phyloP scores from a whole-genome alignment of 78 protist genomes.

The Polysphondylium violaceum region DNA sequence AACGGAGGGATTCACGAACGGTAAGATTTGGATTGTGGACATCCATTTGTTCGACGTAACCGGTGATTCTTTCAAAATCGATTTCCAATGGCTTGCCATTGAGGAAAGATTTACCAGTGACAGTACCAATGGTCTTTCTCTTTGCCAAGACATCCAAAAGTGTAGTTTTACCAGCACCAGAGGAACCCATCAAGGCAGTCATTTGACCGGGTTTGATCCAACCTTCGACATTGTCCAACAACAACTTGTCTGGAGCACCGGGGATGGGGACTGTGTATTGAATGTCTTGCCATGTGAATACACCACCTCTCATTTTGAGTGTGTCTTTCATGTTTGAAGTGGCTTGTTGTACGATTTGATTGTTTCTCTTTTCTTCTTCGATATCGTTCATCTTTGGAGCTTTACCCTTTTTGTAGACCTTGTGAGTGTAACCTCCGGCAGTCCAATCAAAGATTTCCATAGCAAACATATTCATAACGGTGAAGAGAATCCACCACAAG shows the following conservation, averaged over 20 bases:
- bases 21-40: constrained; percentile 69
- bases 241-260: neutral
- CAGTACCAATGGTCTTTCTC: constrained; percentile 83
- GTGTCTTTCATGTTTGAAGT: constrained; percentile 37
- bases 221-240: constrained; percentile 41
- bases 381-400: constrained; percentile 75
- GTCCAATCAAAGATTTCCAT: constrained; percentile 70
- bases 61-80: constrained; percentile 75
- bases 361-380: constrained; percentile 34
- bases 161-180: constrained; percentile 92
- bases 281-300: constrained; percentile 57
- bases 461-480: constrained; percentile 39
- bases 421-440: constrained; percentile 73
- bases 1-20: constrained; percentile 66
- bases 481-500: constrained; percentile 42
- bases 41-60: constrained; percentile 83
- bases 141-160: constrained; percentile 89
- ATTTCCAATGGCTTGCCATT: constrained; percentile 84
- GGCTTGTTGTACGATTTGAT: constrained; percentile 50
- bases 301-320: constrained; percentile 45
- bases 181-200: constrained; percentile 86
- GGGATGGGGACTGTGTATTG: constrained; percentile 53
- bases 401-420: constrained; percentile 75
- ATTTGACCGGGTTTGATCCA: constrained; percentile 78
- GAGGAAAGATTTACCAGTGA: constrained; percentile 77